Conservation (phyloP, 805 yeast genomes). For the Candida krabiensis region DNA sequence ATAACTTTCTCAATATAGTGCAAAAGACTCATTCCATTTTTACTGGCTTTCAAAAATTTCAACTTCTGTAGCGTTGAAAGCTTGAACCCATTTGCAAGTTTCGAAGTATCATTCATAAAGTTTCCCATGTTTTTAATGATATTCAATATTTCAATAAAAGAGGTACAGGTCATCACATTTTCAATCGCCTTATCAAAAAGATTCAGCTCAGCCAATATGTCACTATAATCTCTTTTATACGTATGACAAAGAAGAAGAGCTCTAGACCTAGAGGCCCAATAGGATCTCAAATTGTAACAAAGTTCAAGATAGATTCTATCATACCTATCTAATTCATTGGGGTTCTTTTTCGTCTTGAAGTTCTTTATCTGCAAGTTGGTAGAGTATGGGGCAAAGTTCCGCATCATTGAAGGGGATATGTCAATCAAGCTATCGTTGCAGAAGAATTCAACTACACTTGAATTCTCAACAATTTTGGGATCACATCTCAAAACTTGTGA, state of each 20-base stretch:
- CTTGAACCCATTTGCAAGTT: slow-evolving; percentile 69
- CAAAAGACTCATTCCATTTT: slow-evolving; percentile 66
- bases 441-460: slow-evolving; percentile 67
- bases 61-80: slow-evolving; percentile 67
- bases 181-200: slow-evolving; percentile 60
- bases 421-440: slow-evolving; percentile 64
- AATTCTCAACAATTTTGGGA: slow-evolving; percentile 47
- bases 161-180: slow-evolving; percentile 49
- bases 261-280: slow-evolving; percentile 73
- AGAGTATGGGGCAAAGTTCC: slow-evolving; percentile 64
- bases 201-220: slow-evolving; percentile 54
- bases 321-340: slow-evolving; percentile 59
- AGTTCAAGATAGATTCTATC: slow-evolving; percentile 70
- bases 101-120: slow-evolving; percentile 72
- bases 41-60: slow-evolving; percentile 69
- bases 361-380: slow-evolving; percentile 42
- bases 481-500: slow-evolving; percentile 61
- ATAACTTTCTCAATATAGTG: slow-evolving; percentile 73
- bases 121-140: slow-evolving; percentile 75
- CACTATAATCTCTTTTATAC: slow-evolving; percentile 66
- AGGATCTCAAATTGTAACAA: slow-evolving; percentile 64
- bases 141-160: slow-evolving; percentile 58
- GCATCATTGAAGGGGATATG: slow-evolving; percentile 53
- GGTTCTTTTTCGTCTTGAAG: slow-evolving; percentile 52
- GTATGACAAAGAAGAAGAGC: slow-evolving; percentile 55